Evolutionary conservation across 2,329 filamentous ascomycete species (phyloP).

Genomic region (Fusarium neocosmosporiellum): DNA sequence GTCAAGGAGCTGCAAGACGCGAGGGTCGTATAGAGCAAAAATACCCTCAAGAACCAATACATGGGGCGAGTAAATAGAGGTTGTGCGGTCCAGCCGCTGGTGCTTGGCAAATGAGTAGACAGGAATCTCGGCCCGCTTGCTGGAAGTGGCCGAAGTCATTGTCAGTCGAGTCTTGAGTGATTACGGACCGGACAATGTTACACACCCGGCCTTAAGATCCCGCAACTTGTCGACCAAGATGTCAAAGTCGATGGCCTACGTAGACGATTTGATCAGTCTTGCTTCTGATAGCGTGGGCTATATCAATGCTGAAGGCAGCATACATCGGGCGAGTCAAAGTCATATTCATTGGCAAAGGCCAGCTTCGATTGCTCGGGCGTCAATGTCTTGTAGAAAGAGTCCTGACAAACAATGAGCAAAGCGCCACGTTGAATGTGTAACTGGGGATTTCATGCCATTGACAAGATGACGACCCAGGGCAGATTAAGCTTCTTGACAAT

Average conservation of each 20-base stretch:
- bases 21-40: conserved; percentile 89
- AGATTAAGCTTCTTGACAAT: conserved; percentile 91
- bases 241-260: conserved; percentile 90
- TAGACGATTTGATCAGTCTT: conserved; percentile 2
- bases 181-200: conserved; percentile 6
- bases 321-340: conserved; percentile 91
- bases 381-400: conserved; percentile 96
- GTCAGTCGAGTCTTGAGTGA: conserved; percentile 18
- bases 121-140: conserved; percentile 89
- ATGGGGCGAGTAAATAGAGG: conserved; percentile 93
- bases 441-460: conserved; percentile 74
- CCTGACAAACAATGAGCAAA: conserved; percentile 63
- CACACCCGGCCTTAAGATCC: conserved; percentile 92
- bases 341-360: conserved; percentile 91
- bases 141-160: conserved; percentile 48
- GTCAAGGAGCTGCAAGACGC: conserved; percentile 88
- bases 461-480: conserved; percentile 97
- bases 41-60: conserved; percentile 97
- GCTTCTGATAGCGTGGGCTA: not conserved
- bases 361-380: conserved; percentile 80
- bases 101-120: conserved; percentile 97
- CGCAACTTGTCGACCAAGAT: conserved; percentile 80
- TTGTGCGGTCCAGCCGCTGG: conserved; percentile 80
- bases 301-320: conserved; percentile 19
- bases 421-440: not conserved